These are phyloP conservation scores for Stagonosporopsis chrysanthemi DNA, from an alignment of 2,329 filamentous ascomycete species.

Conservation along the genomic window DNA sequence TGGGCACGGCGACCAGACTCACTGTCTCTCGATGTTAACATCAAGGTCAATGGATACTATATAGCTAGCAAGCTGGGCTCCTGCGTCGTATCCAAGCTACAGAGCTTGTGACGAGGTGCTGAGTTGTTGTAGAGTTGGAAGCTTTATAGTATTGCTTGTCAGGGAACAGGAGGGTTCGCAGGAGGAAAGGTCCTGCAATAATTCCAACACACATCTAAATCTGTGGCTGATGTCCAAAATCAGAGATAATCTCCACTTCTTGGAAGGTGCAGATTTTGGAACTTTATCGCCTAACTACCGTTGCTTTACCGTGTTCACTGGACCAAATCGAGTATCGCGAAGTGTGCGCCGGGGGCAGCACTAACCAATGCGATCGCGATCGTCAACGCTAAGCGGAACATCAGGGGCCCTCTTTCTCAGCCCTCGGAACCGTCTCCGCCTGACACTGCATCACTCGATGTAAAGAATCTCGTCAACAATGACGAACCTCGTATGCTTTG, in stretches of 20 bases:
- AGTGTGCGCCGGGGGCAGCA: background rate
- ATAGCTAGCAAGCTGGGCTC: too few relatives aligned
- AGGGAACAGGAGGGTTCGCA: background rate
- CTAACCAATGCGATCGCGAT: slow-evolving; percentile 29
- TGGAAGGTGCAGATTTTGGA: slow-evolving; percentile 9
- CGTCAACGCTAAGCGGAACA: slow-evolving; percentile 18
- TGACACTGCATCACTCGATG: slow-evolving; percentile 17
- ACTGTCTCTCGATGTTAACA: background rate
- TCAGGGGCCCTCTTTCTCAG: slow-evolving; percentile 20
- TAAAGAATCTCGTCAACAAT: background rate
- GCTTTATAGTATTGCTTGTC: background rate
- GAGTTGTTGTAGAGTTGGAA: background rate
- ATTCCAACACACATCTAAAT: background rate
- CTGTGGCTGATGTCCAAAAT: background rate
- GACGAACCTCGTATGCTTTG: slow-evolving; percentile 12
- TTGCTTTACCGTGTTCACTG: slow-evolving; percentile 8
- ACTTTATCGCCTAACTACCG: slow-evolving; percentile 13
- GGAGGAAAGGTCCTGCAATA: too few relatives aligned
- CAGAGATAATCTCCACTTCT: slow-evolving; percentile 11
- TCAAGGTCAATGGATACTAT: background rate
- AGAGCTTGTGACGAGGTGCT: background rate
- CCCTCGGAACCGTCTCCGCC: slow-evolving; percentile 4
- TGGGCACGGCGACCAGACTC: background rate
- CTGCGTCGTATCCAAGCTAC: background rate
- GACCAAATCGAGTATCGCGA: background rate